phyloP scores from a whole-genome alignment of 202 grass and related monocot species.

The Setaria viridis region DNA sequence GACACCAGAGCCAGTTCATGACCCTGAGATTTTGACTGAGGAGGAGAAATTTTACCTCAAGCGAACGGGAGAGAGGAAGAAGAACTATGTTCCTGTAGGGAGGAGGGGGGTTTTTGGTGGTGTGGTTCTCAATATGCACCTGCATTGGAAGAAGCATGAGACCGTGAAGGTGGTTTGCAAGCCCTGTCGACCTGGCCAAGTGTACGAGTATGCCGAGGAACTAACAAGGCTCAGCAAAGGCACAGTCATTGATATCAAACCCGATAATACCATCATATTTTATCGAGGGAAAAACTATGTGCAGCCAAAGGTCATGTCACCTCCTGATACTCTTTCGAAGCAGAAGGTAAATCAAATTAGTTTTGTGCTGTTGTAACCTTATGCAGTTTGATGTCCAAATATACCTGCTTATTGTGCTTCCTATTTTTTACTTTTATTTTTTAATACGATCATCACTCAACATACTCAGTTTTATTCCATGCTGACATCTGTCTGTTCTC shows the following conservation, averaged over 20 bases:
- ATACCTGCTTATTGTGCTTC: neutral
- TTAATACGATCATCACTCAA: neutral
- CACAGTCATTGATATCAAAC: conserved; percentile 68
- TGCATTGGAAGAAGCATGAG: conserved; percentile 88
- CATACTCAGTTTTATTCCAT: neutral
- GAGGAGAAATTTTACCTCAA: conserved; percentile 78
- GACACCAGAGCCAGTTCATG: conserved; percentile 51
- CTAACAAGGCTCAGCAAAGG: conserved; percentile 71
- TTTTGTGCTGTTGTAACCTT: neutral
- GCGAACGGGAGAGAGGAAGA: conserved; percentile 74
- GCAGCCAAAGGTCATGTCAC: conserved; percentile 75
- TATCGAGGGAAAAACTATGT: conserved; percentile 83
- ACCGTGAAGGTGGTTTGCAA: conserved; percentile 76
- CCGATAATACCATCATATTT: conserved; percentile 72
- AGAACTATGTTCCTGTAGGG: conserved; percentile 73
- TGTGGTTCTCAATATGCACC: conserved; percentile 84
- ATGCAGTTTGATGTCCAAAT: neutral
- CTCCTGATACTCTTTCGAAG: conserved; percentile 76
- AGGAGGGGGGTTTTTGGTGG: conserved; percentile 85
- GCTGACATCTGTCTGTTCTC: neutral
- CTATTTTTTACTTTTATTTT: neutral
- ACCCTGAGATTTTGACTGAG: conserved; percentile 78
- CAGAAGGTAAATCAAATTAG: conserved; percentile 56
- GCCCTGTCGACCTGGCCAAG: conserved; percentile 70
- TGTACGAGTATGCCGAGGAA: conserved; percentile 74